Evolutionary conservation across 257 asterid species (phyloP).

Genomic region (Solanum chilense): DNA sequence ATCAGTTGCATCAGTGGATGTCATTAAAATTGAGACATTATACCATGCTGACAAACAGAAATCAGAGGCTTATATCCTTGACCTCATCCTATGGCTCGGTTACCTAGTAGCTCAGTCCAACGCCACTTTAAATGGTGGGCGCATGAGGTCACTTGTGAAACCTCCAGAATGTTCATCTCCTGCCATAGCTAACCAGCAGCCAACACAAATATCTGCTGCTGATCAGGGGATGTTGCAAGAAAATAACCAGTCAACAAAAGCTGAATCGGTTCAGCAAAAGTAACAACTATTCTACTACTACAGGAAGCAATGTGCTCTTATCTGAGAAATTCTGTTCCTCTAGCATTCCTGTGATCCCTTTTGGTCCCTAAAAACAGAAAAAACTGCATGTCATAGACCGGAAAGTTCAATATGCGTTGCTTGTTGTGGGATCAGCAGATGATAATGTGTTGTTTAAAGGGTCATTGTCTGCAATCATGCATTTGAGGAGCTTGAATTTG

Average conservation of each 20-base stretch:
- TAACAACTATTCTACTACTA: not conserved
- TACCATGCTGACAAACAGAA: not conserved
- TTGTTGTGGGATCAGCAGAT: not conserved
- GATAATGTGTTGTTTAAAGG: not conserved
- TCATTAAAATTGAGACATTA: not conserved
- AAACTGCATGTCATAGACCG: not conserved
- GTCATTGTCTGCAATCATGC: not conserved
- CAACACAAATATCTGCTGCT: not conserved
- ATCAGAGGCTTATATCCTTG: not conserved
- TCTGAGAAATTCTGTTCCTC: not conserved
- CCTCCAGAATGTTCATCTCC: not conserved
- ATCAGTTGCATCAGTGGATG: not conserved
- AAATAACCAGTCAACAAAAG: not conserved
- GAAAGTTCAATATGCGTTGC: not conserved
- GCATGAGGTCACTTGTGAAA: not conserved
- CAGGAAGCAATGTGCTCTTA: not conserved
- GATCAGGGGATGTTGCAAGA: not conserved
- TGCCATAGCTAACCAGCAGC: not conserved
- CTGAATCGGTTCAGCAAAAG: not conserved
- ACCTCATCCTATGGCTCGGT: not conserved
- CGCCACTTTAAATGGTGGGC: not conserved
- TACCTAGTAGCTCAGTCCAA: not conserved
- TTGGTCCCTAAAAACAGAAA: not conserved
- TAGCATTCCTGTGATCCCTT: not conserved
- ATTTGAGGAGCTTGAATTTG: not conserved